These are phyloP conservation scores for Tillandsia fasciculata DNA, from an alignment of 176 grass and related monocot species.

Conservation along the genomic window DNA sequence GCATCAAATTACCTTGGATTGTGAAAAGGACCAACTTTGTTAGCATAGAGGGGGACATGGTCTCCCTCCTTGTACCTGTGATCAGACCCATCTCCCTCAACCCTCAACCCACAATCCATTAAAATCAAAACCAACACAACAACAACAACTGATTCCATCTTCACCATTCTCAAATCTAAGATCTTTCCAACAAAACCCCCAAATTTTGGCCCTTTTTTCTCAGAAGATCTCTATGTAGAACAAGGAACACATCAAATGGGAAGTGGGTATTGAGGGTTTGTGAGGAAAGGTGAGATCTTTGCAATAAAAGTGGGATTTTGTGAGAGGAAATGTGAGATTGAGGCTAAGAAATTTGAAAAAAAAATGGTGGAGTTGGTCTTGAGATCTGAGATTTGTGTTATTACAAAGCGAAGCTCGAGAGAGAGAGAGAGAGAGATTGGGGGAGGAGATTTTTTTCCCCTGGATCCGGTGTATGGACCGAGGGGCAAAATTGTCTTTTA, in stretches of 20 bases:
- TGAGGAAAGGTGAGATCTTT: background rate
- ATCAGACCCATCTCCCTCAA: slow-evolving; percentile 53
- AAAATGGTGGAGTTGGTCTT: background rate
- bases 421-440: background rate
- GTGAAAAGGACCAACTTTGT: slow-evolving; percentile 92
- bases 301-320: background rate
- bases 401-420: background rate
- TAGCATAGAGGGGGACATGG: slow-evolving; percentile 73
- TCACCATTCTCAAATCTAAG: slow-evolving; percentile 19
- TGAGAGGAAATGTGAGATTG: background rate
- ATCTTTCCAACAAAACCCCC: background rate
- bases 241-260: background rate
- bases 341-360: no score
- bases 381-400: slow-evolving; percentile 1
- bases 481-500: no score
- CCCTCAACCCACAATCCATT: slow-evolving; percentile 32
- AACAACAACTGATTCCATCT: slow-evolving; percentile 10
- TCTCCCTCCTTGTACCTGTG: slow-evolving; percentile 75
- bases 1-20: slow-evolving; percentile 62
- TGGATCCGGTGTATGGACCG: no score
- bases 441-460: background rate
- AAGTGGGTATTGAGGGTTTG: background rate
- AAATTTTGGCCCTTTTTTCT: background rate
- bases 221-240: background rate
- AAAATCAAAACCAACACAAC: slow-evolving; percentile 29